Percentiles rank a stretch among this genome's conserved stretches.
Evolutionary conservation across 2,329 filamentous ascomycete species (phyloP).

Genomic region (Triangularia verruculosa): DNA sequence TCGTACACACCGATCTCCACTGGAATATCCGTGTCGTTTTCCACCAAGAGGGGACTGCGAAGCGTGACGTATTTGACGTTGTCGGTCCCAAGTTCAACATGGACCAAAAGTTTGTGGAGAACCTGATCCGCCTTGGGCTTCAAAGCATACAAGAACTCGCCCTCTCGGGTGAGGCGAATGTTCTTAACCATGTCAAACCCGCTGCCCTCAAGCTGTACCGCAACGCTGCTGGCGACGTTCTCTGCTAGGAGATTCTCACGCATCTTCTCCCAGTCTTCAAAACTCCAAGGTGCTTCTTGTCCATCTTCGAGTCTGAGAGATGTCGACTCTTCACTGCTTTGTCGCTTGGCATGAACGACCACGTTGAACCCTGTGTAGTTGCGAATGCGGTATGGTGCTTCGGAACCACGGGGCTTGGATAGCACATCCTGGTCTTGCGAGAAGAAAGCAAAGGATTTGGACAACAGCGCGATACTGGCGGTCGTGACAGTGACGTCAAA

Average conservation of each 20-base stretch:
- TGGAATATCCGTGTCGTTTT: conserved; percentile 95
- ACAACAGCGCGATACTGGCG: conserved; percentile 86
- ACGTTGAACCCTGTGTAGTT: conserved; percentile 96
- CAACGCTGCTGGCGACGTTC: conserved; percentile 69
- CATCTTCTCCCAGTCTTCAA: conserved; percentile 95
- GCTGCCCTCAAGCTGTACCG: conserved; percentile 83
- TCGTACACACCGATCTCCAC: conserved; percentile 92
- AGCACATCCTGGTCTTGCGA: conserved; percentile 86
- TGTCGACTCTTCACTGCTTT: conserved; percentile 64
- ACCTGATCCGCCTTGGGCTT: conserved; percentile 83
- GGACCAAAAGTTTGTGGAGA: conserved; percentile 85
- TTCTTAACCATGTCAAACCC: conserved; percentile 89
- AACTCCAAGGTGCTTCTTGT: conserved; percentile 90
- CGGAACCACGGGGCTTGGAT: conserved; percentile 85
- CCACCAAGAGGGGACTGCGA: conserved; percentile 83
- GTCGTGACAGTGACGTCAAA: conserved; percentile 92
- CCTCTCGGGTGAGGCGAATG: conserved; percentile 89
- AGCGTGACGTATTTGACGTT: conserved; percentile 99
- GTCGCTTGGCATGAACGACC: conserved; percentile 73
- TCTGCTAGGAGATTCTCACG: conserved; percentile 89
- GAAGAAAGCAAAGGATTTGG: conserved; percentile 89
- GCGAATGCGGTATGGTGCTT: conserved; percentile 88
- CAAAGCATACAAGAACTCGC: conserved; percentile 84
- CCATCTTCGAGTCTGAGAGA: conserved; percentile 80
- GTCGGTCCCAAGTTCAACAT: conserved; percentile 85